A percentile compares a stretch with the other conserved stretches of the same genome.
These are phyloP conservation scores for Volutella citrinella DNA, from an alignment of 2,329 filamentous ascomycete species.

Conservation along the genomic window DNA sequence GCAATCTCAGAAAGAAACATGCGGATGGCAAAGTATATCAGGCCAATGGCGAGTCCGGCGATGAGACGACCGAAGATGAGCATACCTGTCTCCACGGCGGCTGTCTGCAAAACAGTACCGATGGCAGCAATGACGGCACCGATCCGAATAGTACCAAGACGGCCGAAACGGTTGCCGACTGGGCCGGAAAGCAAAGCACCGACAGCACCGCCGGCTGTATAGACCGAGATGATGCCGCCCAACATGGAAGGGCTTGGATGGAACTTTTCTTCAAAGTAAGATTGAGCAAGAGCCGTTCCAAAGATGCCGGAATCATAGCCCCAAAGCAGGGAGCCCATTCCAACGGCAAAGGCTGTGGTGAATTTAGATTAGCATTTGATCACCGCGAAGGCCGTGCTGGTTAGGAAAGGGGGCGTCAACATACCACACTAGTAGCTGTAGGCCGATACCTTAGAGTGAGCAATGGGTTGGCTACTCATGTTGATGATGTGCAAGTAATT, in stretches of 20 bases:
- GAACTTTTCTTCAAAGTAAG: slow-evolving; percentile 52
- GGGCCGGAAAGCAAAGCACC: slow-evolving; percentile 21
- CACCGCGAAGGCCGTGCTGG: too few relatives aligned
- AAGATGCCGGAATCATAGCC: slow-evolving; percentile 36
- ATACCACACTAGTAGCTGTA: too few relatives aligned
- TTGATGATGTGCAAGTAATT: too few relatives aligned
- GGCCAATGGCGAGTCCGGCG: slow-evolving; percentile 21
- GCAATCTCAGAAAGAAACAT: slow-evolving; percentile 24
- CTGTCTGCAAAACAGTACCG: slow-evolving; percentile 52
- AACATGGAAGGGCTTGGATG: slow-evolving; percentile 43
- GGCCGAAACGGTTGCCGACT: slow-evolving; percentile 55
- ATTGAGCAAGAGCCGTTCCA: slow-evolving; percentile 51
- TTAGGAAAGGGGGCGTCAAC: too few relatives aligned
- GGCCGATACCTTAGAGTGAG: too few relatives aligned
- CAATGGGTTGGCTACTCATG: too few relatives aligned
- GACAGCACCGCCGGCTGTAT: slow-evolving; percentile 32
- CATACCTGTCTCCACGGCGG: slow-evolving; percentile 35
- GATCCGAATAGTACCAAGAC: slow-evolving; percentile 51
- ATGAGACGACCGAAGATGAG: slow-evolving; percentile 23
- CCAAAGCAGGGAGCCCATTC: slow-evolving; percentile 43
- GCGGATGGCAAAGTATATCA: slow-evolving; percentile 35
- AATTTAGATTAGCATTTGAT: too few relatives aligned
- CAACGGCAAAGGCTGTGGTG: too few relatives aligned
- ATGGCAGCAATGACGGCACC: slow-evolving; percentile 49
- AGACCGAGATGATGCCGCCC: slow-evolving; percentile 60